Conservation (phyloP, 345 rosid species). For the Citrus cavaleriei region DNA sequence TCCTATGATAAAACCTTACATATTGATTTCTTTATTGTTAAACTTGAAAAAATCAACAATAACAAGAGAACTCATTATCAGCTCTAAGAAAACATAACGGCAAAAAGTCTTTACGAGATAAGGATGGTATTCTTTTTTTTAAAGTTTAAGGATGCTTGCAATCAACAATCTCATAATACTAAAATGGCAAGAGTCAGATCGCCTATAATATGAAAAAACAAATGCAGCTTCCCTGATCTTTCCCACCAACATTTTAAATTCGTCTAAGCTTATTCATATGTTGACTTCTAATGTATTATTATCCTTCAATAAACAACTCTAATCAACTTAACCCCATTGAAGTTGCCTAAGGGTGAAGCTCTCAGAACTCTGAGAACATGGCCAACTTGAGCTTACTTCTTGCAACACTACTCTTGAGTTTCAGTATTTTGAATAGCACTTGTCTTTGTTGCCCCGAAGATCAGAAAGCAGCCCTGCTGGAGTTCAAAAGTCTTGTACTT, state of each 20-base stretch:
- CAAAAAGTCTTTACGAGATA: neutral
- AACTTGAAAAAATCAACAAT: neutral
- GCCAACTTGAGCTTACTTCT: neutral
- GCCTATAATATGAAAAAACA: neutral
- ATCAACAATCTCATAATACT: neutral
- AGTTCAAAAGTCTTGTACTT: constrained; percentile 11
- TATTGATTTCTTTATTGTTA: neutral
- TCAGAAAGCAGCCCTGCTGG: constrained; percentile 22
- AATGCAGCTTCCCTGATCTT: neutral
- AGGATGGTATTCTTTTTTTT: neutral
- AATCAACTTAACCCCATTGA: neutral
- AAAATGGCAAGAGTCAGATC: neutral
- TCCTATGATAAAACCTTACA: neutral
- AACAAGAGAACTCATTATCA: neutral
- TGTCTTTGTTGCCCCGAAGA: constrained; percentile 11
- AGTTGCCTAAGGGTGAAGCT: neutral
- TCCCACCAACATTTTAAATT: neutral
- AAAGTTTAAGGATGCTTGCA: neutral
- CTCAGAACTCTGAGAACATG: neutral
- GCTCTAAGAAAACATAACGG: neutral
- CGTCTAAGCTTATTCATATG: neutral
- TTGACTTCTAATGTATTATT: neutral
- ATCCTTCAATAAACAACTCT: neutral
- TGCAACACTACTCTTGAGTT: neutral
- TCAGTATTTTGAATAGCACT: neutral